Conservation (phyloP, 139 green algal genomes). For the Microglena sp. region DNA sequence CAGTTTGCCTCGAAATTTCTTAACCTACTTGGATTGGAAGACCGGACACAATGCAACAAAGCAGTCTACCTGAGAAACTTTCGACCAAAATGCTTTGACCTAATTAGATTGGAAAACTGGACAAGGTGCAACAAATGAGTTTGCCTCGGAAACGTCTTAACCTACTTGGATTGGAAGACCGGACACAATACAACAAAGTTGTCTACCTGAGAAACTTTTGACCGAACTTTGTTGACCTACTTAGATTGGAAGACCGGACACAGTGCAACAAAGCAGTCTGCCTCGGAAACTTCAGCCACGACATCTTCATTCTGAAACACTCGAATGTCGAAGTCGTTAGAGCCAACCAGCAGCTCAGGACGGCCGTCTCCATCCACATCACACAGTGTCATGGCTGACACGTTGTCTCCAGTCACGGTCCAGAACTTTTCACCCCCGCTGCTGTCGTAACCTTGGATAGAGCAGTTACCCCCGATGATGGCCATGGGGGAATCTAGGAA, state of each 20-base stretch:
- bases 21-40: no score
- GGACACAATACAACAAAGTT: no score
- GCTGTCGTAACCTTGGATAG: conserved; percentile 37
- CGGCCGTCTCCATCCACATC: conserved; percentile 46
- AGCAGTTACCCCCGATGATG: conserved; percentile 62
- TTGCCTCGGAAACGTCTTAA: conserved; percentile 52
- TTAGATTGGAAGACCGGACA: no score
- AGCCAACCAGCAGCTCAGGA: conserved; percentile 58
- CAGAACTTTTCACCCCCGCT: conserved; percentile 55
- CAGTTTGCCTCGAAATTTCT: no score
- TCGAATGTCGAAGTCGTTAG: conserved; percentile 59
- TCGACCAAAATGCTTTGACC: no score
- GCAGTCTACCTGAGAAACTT: no score
- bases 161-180: no score
- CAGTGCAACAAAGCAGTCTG: conserved; percentile 47
- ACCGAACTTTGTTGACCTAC: no score
- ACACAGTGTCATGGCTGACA: conserved; percentile 49
- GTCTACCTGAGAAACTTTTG: no score
- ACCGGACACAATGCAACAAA: no score
- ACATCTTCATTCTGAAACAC: conserved; percentile 54
- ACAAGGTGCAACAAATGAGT: conserved; percentile 40
- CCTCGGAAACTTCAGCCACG: conserved; percentile 48
- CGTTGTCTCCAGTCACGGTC: conserved; percentile 61
- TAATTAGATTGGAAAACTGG: no score
- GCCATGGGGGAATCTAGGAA: conserved; percentile 20